These are phyloP conservation scores for Puccinia horiana DNA, from an alignment of 1,284 basidiomycete species.

Conservation along the genomic window DNA sequence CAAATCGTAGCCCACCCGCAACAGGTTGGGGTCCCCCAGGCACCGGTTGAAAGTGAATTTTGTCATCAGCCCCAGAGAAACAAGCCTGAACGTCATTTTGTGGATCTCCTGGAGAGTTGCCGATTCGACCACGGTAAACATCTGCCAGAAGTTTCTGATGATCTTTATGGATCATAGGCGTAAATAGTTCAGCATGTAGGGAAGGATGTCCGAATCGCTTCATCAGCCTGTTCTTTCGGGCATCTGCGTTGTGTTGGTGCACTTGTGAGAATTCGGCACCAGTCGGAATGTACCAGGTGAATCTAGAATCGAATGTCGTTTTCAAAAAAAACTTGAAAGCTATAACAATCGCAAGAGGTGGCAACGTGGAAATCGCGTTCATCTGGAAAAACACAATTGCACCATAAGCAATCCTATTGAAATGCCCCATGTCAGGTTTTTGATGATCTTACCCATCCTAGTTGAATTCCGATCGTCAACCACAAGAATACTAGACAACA, in stretches of 20 bases:
- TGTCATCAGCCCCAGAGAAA: conserved; percentile 70
- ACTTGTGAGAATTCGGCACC: conserved; percentile 71
- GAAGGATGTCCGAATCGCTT: conserved; percentile 84
- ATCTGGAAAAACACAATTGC: conserved; percentile 17
- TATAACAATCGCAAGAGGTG: conserved; percentile 36
- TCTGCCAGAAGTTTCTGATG: conserved; percentile 74
- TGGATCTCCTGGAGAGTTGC: conserved; percentile 55
- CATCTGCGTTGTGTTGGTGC: conserved; percentile 72
- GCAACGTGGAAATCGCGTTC: conserved; percentile 58
- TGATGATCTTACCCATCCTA: conserved; percentile 45
- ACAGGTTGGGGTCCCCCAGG: conserved; percentile 69
- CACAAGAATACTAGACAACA: conserved; percentile 28
- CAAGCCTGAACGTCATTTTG: neutral
- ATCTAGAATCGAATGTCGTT: conserved; percentile 68
- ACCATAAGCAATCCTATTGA: neutral
- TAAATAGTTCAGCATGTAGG: conserved; percentile 75
- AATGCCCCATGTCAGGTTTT: neutral
- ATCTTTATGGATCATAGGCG: conserved; percentile 81
- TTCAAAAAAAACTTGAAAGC: conserved; percentile 80
- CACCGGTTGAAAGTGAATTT: conserved; percentile 67
- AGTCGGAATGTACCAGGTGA: conserved; percentile 71
- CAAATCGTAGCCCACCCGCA: conserved; percentile 59
- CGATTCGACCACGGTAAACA: conserved; percentile 52
- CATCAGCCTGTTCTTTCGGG: conserved; percentile 69
- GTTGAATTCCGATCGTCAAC: conserved; percentile 39